Evolutionary conservation across 2,329 filamentous ascomycete genomes (phyloP).

Genomic region (Cladosporium sp.): DNA sequence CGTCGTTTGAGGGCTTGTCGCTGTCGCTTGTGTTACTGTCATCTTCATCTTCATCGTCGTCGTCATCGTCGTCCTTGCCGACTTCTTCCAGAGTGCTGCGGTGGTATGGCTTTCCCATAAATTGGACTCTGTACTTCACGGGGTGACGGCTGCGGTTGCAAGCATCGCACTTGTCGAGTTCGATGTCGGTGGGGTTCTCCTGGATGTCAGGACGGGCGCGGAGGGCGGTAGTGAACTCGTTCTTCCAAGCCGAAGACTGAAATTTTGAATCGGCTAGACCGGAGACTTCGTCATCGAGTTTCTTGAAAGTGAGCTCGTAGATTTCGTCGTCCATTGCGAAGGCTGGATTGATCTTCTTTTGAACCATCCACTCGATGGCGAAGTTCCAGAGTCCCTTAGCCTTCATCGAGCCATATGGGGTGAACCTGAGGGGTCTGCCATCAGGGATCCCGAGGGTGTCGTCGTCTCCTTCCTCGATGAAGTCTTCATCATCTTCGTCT

Average conservation of each 20-base stretch:
- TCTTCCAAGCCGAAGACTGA: conserved; percentile 64
- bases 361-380: conserved; percentile 75
- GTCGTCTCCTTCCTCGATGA: conserved; percentile 60
- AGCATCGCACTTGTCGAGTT: conserved; percentile 56
- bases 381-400: conserved; percentile 68
- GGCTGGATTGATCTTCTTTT: conserved; percentile 68
- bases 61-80: conserved; percentile 50
- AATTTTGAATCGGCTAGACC: conserved; percentile 67
- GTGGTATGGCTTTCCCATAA: conserved; percentile 63
- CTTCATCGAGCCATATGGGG: conserved; percentile 60
- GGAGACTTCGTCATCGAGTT: conserved; percentile 65
- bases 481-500: conserved; percentile 58
- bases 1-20: conserved; percentile 24
- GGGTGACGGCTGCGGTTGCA: conserved; percentile 67
- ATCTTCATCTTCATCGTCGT: conserved; percentile 37
- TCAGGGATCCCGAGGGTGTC: conserved; percentile 53
- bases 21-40: conserved; percentile 32
- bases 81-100: conserved; percentile 62
- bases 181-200: conserved; percentile 35
- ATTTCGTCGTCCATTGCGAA: conserved; percentile 60
- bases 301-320: conserved; percentile 64
- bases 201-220: conserved; percentile 59
- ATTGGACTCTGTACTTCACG: conserved; percentile 58
- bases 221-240: conserved; percentile 61
- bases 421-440: conserved; percentile 64